A percentile compares a stretch with the other conserved stretches of the same genome.
Conservation (phyloP, 2,329 filamentous ascomycete species). For the Sphaerulina vaccinii region DNA sequence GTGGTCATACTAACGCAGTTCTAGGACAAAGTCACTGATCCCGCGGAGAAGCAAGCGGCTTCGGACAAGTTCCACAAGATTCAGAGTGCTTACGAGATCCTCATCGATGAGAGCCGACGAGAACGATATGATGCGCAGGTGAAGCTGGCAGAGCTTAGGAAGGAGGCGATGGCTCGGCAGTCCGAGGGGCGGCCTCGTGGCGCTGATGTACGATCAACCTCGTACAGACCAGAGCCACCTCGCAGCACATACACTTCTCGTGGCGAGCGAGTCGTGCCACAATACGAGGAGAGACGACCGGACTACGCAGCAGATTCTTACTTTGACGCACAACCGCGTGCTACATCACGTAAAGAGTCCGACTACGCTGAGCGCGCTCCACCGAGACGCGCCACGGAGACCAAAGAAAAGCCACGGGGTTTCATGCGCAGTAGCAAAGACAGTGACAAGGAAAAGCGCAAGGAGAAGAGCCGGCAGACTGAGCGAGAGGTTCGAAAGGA, state of each 20-base stretch:
- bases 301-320: constrained; percentile 29
- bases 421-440: constrained; percentile 26
- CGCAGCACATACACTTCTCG: constrained; percentile 18
- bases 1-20: neutral
- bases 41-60: constrained; percentile 71
- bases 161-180: constrained; percentile 49
- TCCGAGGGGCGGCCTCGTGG: constrained; percentile 20
- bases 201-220: constrained; percentile 17
- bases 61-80: constrained; percentile 88
- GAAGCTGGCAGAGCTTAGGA: constrained; percentile 64
- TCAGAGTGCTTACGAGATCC: constrained; percentile 87
- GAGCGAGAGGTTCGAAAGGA: constrained; percentile 44
- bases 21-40: constrained; percentile 62
- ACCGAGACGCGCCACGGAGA: constrained; percentile 20
- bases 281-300: constrained; percentile 37
- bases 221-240: constrained; percentile 19
- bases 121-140: constrained; percentile 75
- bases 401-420: constrained; percentile 24
- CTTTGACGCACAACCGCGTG: constrained; percentile 37
- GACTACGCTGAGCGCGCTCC: constrained; percentile 38
- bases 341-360: constrained; percentile 40
- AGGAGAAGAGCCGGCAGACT: constrained; percentile 41
- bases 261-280: constrained; percentile 24
- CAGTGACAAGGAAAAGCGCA: constrained; percentile 40
- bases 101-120: constrained; percentile 73